These are phyloP conservation scores for Schizosaccharomyces cryophilus DNA, from an alignment of 805 yeast genomes.

Conservation along the genomic window DNA sequence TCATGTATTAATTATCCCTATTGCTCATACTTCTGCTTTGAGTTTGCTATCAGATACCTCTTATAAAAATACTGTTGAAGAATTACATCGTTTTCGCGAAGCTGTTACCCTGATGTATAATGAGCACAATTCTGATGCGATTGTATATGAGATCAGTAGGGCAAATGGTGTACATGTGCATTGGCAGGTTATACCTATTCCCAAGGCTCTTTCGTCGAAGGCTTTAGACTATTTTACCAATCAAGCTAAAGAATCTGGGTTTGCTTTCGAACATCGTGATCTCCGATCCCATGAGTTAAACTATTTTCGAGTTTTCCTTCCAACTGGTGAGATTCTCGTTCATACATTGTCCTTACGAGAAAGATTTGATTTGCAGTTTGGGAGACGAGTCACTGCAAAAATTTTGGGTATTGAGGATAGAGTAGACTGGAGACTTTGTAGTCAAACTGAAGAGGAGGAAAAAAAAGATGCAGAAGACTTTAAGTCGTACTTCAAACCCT, in stretches of 20 bases:
- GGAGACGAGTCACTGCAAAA: constrained; percentile 52
- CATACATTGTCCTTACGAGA: constrained; percentile 4
- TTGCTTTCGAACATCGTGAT: constrained; percentile 9
- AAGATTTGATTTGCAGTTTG: constrained; percentile 54
- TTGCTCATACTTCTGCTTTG: constrained; percentile 38
- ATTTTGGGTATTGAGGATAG: constrained; percentile 31
- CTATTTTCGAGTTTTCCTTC: constrained; percentile 10
- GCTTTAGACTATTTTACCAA: constrained; percentile 19
- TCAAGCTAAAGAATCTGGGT: constrained; percentile 8
- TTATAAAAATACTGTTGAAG: constrained; percentile 18
- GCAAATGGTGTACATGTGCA: constrained; percentile 47
- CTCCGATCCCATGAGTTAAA: constrained; percentile 15
- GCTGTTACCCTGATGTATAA: constrained; percentile 19
- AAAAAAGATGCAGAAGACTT: constrained; percentile 36
- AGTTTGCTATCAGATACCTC: constrained; percentile 10
- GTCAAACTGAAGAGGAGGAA: constrained; percentile 40
- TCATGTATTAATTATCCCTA: constrained; percentile 59
- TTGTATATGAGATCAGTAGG: constrained; percentile 49
- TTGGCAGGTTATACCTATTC: constrained; percentile 52
- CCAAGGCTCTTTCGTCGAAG: constrained; percentile 18
- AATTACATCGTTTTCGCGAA: constrained; percentile 12
- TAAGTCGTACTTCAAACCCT: constrained; percentile 27
- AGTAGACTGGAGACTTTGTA: constrained; percentile 59
- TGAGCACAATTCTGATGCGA: constrained; percentile 22
- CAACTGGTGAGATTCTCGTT: constrained; percentile 6